phyloP scores from a whole-genome alignment of 306 rosid genomes.

The Chamaecrista fasciculata region DNA sequence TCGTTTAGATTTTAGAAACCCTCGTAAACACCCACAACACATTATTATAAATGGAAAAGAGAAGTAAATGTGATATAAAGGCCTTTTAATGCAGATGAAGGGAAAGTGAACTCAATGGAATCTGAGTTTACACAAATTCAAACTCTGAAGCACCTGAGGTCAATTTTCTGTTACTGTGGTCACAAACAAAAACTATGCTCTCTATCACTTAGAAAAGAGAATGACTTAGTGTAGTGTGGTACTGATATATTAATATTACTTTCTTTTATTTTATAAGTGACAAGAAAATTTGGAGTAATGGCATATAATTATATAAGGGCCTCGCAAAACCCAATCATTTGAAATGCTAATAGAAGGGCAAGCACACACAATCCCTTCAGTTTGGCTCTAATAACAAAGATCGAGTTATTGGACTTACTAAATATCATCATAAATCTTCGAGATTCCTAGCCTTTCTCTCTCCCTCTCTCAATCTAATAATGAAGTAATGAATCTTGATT shows the following conservation, averaged over 20 bases:
- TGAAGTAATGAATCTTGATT: neutral
- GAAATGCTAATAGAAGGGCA: neutral
- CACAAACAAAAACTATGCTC: neutral
- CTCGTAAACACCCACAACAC: neutral
- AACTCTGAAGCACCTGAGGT: neutral
- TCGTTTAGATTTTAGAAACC: neutral
- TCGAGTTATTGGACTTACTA: neutral
- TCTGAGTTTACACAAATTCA: neutral
- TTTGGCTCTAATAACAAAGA: neutral
- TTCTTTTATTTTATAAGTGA: neutral
- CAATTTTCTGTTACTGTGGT: neutral
- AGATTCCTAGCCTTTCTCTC: neutral
- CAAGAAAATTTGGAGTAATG: neutral
- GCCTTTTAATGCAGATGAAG: neutral
- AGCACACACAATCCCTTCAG: neutral
- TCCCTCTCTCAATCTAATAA: neutral
- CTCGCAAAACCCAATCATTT: neutral
- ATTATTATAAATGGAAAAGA: neutral
- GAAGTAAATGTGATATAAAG: neutral
- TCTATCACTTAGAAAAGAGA: neutral
- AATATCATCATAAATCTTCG: neutral
- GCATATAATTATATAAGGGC: neutral
- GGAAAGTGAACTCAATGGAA: neutral
- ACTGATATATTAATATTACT: neutral
- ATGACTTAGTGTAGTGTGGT: neutral